Evolutionary conservation across 2,329 filamentous ascomycete genomes (phyloP).

Genomic region (Chaetomium sp.): DNA sequence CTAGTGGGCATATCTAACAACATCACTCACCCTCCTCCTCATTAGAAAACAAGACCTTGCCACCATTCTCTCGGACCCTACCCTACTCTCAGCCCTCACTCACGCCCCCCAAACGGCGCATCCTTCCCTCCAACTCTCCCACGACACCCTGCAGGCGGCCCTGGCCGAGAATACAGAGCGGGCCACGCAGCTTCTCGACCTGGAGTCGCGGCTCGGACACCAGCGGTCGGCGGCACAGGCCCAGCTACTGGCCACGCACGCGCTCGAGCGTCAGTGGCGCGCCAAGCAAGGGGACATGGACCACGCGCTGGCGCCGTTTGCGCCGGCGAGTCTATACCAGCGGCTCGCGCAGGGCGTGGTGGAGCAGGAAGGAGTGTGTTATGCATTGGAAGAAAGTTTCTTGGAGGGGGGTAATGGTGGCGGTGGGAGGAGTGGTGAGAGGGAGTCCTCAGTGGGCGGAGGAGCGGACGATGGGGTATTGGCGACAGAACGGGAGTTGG

Average conservation of each 20-base stretch:
- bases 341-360: constrained; percentile 66
- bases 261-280: constrained; percentile 86
- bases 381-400: constrained; percentile 87
- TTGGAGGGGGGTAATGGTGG: constrained; percentile 46
- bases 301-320: constrained; percentile 73
- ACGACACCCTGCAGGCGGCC: constrained; percentile 56
- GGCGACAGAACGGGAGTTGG: constrained; percentile 73
- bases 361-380: constrained; percentile 76
- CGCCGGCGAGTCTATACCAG: constrained; percentile 80
- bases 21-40: neutral
- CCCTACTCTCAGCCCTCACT: constrained; percentile 68
- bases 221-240: constrained; percentile 69
- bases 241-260: constrained; percentile 73
- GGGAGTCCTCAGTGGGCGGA: too few species aligned
- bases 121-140: constrained; percentile 61
- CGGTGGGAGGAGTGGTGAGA: constrained; percentile 2
- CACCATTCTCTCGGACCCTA: constrained; percentile 56
- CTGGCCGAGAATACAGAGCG: constrained; percentile 67
- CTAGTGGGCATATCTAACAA: neutral
- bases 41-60: constrained; percentile 71
- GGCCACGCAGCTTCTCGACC: constrained; percentile 53
- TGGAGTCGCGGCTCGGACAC: constrained; percentile 51
- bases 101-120: constrained; percentile 62
- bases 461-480: constrained; percentile 38
- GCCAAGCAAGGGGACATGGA: constrained; percentile 88